Evolutionary conservation across 164 flowering plant species (phyloP), one percentile per base, ranked within the genome.

Genomic region (Hamamelis virginiana): DNA sequence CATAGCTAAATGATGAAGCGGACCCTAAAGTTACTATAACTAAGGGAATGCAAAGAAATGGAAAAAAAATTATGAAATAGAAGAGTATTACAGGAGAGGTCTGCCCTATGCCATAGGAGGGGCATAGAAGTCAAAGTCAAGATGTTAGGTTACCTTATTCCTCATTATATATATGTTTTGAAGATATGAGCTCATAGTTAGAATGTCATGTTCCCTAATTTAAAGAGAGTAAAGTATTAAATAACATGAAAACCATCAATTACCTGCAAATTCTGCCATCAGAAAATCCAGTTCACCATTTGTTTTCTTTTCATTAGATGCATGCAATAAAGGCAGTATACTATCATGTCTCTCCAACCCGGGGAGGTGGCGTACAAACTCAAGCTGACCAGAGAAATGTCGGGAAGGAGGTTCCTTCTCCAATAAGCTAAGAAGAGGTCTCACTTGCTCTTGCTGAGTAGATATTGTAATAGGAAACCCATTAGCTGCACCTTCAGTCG

Each of bases 391-490:
- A 76, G 99, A 91, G 72, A 85, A 84, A 81, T 81, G 95, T 67
- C 91, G 81, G 50, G 97, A 93, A 73, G 97, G 97, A 41, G 99
- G 99, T 69, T 96, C 99, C 80, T 93, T 96, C 5, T 96, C 99
- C 83, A 96, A 75, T 80, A 96, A 87, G 79, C 99, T 96, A 55
- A 93, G 89, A 68, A 96, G 94, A 56, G 99, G 99, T 23, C 94
- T 89, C 55, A 91, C 95, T 79, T 91, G 91, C 61, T 88, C 97
- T 74, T 86, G 86, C 75, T 84, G 93, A 70, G 81, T 44, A 72
- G 75, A 69, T 61, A 61, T 64, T 33, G 82, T 47, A 64, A 73
- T 68, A 52, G 81, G 55, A 71, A 78, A 76, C 43, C 92, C 96
- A 82, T 83, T 86, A 38, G 89, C 75, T 64, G 78, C 70, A 73